Conservation (phyloP, 2,329 filamentous ascomycete genomes). For the Thielaviopsis populi region DNA sequence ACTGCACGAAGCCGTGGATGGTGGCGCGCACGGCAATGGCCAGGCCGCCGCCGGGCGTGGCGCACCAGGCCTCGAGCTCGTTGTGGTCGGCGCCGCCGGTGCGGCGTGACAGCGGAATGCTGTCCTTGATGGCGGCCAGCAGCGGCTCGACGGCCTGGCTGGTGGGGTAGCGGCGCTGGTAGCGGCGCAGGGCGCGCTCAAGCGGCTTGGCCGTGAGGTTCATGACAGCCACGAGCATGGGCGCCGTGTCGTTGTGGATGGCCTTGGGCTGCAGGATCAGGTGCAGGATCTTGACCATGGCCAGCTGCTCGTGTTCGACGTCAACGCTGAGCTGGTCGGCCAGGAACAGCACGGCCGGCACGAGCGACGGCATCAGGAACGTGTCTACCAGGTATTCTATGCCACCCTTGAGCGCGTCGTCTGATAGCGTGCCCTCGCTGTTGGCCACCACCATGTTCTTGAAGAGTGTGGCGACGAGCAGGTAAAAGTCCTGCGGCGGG, state of each 20-base stretch:
- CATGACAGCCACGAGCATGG: constrained; percentile 56
- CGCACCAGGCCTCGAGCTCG: constrained; percentile 55
- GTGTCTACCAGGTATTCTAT: constrained; percentile 68
- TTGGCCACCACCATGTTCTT: constrained; percentile 59
- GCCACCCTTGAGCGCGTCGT: constrained; percentile 58
- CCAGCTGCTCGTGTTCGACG: constrained; percentile 46
- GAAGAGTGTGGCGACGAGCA: constrained; percentile 62
- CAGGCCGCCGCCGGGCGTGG: constrained; percentile 40
- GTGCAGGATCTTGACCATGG: constrained; percentile 56
- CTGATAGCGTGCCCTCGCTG: constrained; percentile 46
- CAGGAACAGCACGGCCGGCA: constrained; percentile 59
- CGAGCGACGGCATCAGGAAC: constrained; percentile 62
- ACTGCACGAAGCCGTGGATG: constrained; percentile 48
- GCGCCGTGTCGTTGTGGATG: constrained; percentile 54
- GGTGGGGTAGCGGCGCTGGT: constrained; percentile 50
- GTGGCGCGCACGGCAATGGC: constrained; percentile 43
- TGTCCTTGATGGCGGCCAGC: constrained; percentile 47
- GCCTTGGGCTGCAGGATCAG: constrained; percentile 56
- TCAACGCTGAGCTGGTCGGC: constrained; percentile 54
- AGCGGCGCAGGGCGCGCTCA: constrained; percentile 49
- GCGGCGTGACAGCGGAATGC: constrained; percentile 42
- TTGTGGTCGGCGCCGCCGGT: constrained; percentile 47
- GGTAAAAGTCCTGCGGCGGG: constrained; percentile 68
- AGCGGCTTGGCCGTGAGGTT: constrained; percentile 56
- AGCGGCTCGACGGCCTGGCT: constrained; percentile 57